phyloP scores from a whole-genome alignment of 1,284 basidiomycete genomes.

The Melampsora americana region DNA sequence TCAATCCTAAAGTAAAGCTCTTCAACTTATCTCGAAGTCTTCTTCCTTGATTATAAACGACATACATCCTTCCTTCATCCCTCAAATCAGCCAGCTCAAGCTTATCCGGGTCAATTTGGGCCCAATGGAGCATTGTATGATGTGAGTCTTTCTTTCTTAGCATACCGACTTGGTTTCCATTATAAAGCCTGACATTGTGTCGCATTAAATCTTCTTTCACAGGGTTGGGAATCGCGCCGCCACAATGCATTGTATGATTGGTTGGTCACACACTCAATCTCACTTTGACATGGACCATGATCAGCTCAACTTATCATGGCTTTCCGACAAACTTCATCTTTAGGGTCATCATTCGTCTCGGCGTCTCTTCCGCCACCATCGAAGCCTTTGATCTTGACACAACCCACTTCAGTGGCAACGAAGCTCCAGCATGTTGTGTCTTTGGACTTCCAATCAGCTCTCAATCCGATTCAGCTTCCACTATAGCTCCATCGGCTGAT shows the following conservation, averaged over 20 bases:
- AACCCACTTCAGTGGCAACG: constrained; percentile 92
- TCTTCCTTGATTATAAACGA: not conserved
- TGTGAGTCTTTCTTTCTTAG: constrained; percentile 10
- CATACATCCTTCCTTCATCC: constrained; percentile 44
- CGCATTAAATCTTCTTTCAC: not conserved
- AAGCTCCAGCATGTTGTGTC: constrained; percentile 60
- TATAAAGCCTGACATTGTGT: not conserved
- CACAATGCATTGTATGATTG: no score
- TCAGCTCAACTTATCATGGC: not conserved
- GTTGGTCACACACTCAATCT: not conserved
- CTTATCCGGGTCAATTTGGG: constrained; percentile 88
- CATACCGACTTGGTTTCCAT: not conserved
- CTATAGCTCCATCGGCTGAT: not conserved
- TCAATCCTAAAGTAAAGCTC: constrained; percentile 64
- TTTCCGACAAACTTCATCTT: not conserved
- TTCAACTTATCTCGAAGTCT: not conserved
- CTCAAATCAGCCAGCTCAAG: constrained; percentile 65
- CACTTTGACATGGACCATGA: not conserved
- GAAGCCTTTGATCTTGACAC: constrained; percentile 94
- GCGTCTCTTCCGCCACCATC: constrained; percentile 66
- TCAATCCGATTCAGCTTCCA: constrained; percentile 6
- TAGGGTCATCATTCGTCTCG: constrained; percentile 87
- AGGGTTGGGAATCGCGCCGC: constrained; percentile 84
- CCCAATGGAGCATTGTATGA: constrained; percentile 91
- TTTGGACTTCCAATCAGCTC: no score